phyloP scores from a whole-genome alignment of 441 rosid genomes.

The Bruguiera hainesii region DNA sequence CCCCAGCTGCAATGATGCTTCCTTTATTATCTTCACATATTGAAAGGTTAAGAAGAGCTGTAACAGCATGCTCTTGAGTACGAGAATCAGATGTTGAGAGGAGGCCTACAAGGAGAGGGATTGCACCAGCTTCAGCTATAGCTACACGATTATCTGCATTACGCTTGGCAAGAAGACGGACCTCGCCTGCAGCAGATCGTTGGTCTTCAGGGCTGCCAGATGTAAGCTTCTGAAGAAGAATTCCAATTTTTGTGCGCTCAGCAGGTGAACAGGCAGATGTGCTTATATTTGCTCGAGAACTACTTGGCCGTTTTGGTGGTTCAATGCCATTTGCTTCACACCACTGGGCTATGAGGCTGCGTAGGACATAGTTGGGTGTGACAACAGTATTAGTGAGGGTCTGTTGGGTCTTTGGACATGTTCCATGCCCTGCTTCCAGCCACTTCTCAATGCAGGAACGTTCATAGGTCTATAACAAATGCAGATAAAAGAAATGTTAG shows the following conservation, averaged over 20 bases:
- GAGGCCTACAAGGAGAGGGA: constrained; percentile 62
- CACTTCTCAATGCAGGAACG: constrained; percentile 72
- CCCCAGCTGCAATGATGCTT: constrained; percentile 55
- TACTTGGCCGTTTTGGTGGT: constrained; percentile 63
- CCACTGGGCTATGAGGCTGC: constrained; percentile 81
- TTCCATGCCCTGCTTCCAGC: constrained; percentile 61
- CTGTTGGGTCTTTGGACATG: constrained; percentile 76
- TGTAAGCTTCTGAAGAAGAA: constrained; percentile 55
- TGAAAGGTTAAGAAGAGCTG: constrained; percentile 70
- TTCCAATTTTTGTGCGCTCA: constrained; percentile 48
- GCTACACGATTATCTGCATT: constrained; percentile 69
- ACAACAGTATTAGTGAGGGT: constrained; percentile 43
- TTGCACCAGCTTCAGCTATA: constrained; percentile 78
- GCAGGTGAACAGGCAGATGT: constrained; percentile 36
- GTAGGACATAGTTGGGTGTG: constrained; percentile 66
- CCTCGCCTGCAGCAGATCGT: constrained; percentile 62
- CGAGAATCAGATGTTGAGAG: constrained; percentile 59
- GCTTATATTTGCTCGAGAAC: constrained; percentile 46
- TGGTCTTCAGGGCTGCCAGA: constrained; percentile 55
- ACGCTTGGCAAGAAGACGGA: constrained; percentile 74
- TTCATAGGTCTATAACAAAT: constrained; percentile 54
- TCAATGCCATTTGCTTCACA: constrained; percentile 68
- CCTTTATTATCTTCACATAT: constrained; percentile 71
- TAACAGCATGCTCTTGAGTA: constrained; percentile 73
- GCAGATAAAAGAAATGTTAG: not conserved